A percentile compares a stretch with the other conserved stretches of the same genome.
These are phyloP conservation scores for Thermoascus crustaceus DNA, from an alignment of 2,329 filamentous ascomycete genomes.

Conservation along the genomic window DNA sequence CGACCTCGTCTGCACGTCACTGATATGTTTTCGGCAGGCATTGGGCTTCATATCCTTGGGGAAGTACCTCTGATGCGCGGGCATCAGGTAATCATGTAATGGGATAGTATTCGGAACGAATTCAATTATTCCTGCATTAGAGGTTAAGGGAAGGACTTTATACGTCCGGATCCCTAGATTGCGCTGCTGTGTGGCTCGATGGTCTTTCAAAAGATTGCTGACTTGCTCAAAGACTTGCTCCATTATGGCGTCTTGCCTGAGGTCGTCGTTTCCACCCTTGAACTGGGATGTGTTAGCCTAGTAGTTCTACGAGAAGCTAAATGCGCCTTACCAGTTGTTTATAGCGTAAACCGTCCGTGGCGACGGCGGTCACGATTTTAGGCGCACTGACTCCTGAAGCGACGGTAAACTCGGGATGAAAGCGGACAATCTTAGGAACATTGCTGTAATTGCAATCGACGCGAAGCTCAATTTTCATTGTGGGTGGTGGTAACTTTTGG, in stretches of 20 bases:
- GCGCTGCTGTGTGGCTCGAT: conserved; percentile 78
- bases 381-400: conserved; percentile 86
- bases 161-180: conserved; percentile 90
- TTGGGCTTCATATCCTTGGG: conserved; percentile 72
- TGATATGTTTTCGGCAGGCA: conserved; percentile 72
- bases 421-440: conserved; percentile 64
- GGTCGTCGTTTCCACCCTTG: conserved; percentile 91
- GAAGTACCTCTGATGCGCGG: conserved; percentile 78
- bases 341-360: conserved; percentile 68
- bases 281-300: conserved; percentile 41
- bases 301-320: conserved; percentile 2
- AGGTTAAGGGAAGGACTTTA: conserved; percentile 85
- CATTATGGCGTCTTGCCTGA: conserved; percentile 97
- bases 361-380: conserved; percentile 80
- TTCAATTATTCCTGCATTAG: conserved; percentile 84
- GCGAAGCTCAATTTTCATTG: conserved; percentile 72
- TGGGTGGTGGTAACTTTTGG: conserved; percentile 75
- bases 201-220: conserved; percentile 76
- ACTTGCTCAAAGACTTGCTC: conserved; percentile 98
- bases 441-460: conserved; percentile 65
- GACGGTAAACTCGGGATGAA: conserved; percentile 71
- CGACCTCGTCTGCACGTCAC: conserved; percentile 60
- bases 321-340: conserved; percentile 62
- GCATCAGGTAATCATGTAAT: conserved; percentile 83
- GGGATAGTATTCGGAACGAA: conserved; percentile 93